phyloP scores from a whole-genome alignment of 176 grass and related monocot species.

The Aegilops umbellulata region DNA sequence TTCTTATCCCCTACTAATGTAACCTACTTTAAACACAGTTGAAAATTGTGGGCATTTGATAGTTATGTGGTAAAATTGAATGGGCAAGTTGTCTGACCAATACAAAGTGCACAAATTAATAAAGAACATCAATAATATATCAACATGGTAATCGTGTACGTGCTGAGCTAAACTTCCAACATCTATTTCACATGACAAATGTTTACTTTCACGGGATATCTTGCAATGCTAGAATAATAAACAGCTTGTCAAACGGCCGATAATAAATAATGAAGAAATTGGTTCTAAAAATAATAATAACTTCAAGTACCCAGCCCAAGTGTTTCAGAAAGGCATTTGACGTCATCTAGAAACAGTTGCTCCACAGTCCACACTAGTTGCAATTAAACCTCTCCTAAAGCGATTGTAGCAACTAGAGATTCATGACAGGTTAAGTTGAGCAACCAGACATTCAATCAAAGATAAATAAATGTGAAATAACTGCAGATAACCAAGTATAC shows the following conservation, averaged over 20 bases:
- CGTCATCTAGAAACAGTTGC: conserved; percentile 79
- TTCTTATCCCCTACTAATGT: neutral
- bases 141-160: neutral
- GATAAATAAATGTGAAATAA: neutral
- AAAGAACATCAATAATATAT: conserved; percentile 2
- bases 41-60: neutral
- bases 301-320: conserved; percentile 71
- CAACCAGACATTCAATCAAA: neutral
- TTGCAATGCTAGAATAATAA: neutral
- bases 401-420: conserved; percentile 54
- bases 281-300: conserved; percentile 11
- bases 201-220: neutral
- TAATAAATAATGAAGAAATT: neutral
- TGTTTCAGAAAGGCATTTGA: conserved; percentile 70
- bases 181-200: conserved; percentile 22
- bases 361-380: conserved; percentile 41
- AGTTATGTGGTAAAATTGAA: conserved; percentile 2
- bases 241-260: neutral
- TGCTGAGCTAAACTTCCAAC: neutral
- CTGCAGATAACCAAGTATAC: neutral
- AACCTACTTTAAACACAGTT: neutral
- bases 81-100: neutral
- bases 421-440: conserved; percentile 82
- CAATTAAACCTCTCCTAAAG: conserved; percentile 58
- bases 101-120: neutral